A percentile compares a stretch with the other conserved stretches of the same genome.
Evolutionary conservation across 2,329 filamentous ascomycete genomes (phyloP).

Genomic region (Cladosporium phlei): DNA sequence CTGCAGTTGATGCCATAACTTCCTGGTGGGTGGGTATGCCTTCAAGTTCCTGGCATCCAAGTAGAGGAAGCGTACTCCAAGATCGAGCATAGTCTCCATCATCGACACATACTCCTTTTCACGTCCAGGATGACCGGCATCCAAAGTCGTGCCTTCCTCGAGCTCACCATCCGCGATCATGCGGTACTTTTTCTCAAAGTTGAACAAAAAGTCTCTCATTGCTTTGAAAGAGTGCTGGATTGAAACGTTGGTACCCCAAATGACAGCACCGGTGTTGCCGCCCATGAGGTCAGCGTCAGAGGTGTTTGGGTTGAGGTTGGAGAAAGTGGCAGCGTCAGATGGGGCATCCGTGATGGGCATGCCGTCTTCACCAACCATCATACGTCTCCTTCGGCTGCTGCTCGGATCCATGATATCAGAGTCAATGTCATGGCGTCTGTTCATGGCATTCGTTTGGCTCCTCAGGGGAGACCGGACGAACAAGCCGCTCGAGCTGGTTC

Average conservation of each 20-base stretch:
- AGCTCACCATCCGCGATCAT: constrained; percentile 84
- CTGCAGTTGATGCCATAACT: constrained; percentile 92
- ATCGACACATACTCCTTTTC: constrained; percentile 79
- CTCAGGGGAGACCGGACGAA: constrained; percentile 65
- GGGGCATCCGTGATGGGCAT: constrained; percentile 49
- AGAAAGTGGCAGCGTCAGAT: constrained; percentile 60
- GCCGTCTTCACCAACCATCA: constrained; percentile 62
- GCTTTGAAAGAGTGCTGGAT: constrained; percentile 80
- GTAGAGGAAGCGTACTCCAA: constrained; percentile 80
- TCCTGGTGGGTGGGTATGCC: constrained; percentile 84
- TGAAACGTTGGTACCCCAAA: constrained; percentile 97
- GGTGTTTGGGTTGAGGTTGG: constrained; percentile 71
- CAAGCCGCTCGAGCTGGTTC: constrained; percentile 62
- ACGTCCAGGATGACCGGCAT: constrained; percentile 63
- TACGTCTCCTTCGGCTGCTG: constrained; percentile 49
- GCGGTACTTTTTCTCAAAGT: constrained; percentile 90
- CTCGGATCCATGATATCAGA: constrained; percentile 63
- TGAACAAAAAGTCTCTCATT: constrained; percentile 88
- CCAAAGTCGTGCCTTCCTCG: constrained; percentile 63
- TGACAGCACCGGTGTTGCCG: constrained; percentile 73
- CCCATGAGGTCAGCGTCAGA: constrained; percentile 88
- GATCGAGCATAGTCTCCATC: constrained; percentile 82
- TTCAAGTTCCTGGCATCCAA: constrained; percentile 86
- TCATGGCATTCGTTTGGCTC: constrained; percentile 51
- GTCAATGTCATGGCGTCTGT: constrained; percentile 79